Conservation (phyloP, 2,329 filamentous ascomycete species). For the Colletotrichum falcatum region DNA sequence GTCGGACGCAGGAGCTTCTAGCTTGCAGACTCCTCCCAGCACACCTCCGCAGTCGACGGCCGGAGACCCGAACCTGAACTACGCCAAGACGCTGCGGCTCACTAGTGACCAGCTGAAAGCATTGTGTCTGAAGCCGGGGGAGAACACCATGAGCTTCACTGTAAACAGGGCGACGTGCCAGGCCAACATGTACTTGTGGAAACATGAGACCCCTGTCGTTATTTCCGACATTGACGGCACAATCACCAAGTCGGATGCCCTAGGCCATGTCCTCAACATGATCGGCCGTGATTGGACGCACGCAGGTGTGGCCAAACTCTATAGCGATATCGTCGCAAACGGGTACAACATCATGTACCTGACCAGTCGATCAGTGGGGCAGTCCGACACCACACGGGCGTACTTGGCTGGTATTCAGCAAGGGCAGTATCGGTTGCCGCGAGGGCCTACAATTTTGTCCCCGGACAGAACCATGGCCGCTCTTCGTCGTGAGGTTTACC, state of each 20-base stretch:
- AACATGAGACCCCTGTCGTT: constrained; percentile 89
- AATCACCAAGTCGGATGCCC: constrained; percentile 96
- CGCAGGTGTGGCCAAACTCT: constrained; percentile 94
- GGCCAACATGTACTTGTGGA: constrained; percentile 95
- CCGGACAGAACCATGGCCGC: constrained; percentile 96
- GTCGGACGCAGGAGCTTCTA: constrained; percentile 69
- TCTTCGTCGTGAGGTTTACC: constrained; percentile 89
- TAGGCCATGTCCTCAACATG: constrained; percentile 95
- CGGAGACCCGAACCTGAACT: constrained; percentile 83
- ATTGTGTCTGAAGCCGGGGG: constrained; percentile 83
- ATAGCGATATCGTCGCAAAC: constrained; percentile 93
- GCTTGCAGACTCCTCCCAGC: constrained; percentile 73
- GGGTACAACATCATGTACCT: constrained; percentile 99
- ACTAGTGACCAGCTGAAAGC: constrained; percentile 96
- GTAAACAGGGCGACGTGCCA: constrained; percentile 94
- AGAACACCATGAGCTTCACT: constrained; percentile 94
- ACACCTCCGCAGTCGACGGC: constrained; percentile 75
- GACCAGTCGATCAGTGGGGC: constrained; percentile 92
- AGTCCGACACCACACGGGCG: constrained; percentile 88
- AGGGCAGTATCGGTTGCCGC: constrained; percentile 86
- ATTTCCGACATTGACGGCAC: constrained; percentile 99
- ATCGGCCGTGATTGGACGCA: constrained; percentile 99
- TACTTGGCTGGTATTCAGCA: constrained; percentile 93
- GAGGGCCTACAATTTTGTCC: constrained; percentile 93
- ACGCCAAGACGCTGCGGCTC: constrained; percentile 94